Base-by-base conservation (phyloP, 73 alveolate genomes). In the Paramecium biaurelia region DNA sequence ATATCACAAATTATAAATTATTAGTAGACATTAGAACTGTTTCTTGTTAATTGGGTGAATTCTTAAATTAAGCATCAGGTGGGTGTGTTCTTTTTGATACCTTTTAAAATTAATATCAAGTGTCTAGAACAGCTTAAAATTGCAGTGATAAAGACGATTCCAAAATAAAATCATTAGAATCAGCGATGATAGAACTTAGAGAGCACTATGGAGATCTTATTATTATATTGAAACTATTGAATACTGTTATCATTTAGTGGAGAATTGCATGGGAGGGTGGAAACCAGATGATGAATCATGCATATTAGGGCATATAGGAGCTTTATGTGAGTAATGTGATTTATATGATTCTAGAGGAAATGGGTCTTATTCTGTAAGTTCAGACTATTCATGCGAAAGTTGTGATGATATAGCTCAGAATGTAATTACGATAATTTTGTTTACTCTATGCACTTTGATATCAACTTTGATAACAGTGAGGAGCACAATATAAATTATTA, bases 261-360 rank as follows among this genome's bases (percentile, higher is more conserved):
- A 41, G 12, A 79, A 79, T 30, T 79, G 92, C 12, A 7, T 9
- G 20, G 92, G 92, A 21, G 92, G 92, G 4, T 38, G 72, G 72
- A 41, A 1, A 3, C n/a, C 53, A 2, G 92, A 76, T 7, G 92
- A 79, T 79, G 23, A 38, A n/a, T 41, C 72, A 34, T 79, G 92
- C 42, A 41, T 28, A 37, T 23, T 21, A n/a, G 92, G 92, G 1
- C 92, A 79, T 41, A 79, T 79, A 21, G 92, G 92, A 43, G 92
- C 92, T 0, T 70, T 79, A 5, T 79, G 92, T 79, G 92, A 79
- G 21, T 23, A 47, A 7, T 79, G 92, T 79, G 92, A 79, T 79
- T 26, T 79, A 43, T 79, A 79, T 41, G 4, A 47, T 43, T 12
- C 20, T 3, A 7, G 49, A 37, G 58, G 58, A 45, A 11, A 49